Evolutionary conservation across 106 monocot species (phyloP).

Genomic region (Gastrodia elata): DNA sequence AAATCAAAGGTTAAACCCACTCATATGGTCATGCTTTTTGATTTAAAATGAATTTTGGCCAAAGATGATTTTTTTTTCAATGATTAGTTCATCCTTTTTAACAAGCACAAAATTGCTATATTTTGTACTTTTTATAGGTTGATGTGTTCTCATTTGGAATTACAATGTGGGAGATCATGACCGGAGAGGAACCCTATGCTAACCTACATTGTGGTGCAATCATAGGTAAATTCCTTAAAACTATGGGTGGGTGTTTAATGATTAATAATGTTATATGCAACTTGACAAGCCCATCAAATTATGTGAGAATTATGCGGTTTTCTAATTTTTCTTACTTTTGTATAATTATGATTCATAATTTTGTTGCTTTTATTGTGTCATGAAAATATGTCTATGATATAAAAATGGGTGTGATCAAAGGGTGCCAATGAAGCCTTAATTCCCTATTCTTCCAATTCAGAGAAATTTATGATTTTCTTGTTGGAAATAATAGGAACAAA

Average conservation of each 20-base stretch:
- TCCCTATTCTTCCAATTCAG: neutral
- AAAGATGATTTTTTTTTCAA: too few relatives aligned
- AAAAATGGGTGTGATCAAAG: too few relatives aligned
- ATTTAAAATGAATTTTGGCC: too few relatives aligned
- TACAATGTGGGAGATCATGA: slow-evolving; percentile 41
- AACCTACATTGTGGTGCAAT: slow-evolving; percentile 70
- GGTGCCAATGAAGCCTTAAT: neutral
- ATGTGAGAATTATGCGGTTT: neutral
- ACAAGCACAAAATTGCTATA: neutral
- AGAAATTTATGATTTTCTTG: neutral
- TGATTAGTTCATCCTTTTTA: too few relatives aligned
- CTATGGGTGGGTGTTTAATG: neutral
- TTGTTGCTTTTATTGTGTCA: neutral
- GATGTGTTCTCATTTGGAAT: slow-evolving; percentile 77
- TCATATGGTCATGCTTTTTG: too few relatives aligned
- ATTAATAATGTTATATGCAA: neutral
- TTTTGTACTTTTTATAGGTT: slow-evolving; percentile 2
- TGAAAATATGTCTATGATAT: neutral
- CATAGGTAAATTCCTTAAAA: slow-evolving; percentile 10
- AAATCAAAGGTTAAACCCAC: too few relatives aligned
- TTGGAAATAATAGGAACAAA: too few relatives aligned
- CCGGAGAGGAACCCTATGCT: slow-evolving; percentile 64
- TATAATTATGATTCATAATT: neutral
- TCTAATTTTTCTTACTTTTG: neutral
- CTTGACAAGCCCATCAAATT: neutral